These are phyloP conservation scores for Boletus rex-veris DNA, from an alignment of 768 basidiomycete genomes.

Conservation along the genomic window DNA sequence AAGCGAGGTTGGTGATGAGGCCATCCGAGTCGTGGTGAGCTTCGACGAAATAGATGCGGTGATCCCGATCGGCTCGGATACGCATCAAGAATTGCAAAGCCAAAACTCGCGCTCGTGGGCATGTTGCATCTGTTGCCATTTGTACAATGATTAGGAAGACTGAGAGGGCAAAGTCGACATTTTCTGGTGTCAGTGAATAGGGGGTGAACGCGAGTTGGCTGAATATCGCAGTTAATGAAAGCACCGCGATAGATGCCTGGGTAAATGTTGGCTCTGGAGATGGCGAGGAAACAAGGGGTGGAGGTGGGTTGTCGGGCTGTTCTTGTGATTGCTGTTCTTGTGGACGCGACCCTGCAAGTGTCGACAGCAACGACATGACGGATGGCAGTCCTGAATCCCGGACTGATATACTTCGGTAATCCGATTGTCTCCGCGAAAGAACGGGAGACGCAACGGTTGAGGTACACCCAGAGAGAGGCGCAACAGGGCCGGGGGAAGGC, in stretches of 20 bases:
- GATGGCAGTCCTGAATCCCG: slow-evolving; percentile 51
- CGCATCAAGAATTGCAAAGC: slow-evolving; percentile 86
- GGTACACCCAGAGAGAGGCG: slow-evolving; percentile 26
- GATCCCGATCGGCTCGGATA: slow-evolving; percentile 85
- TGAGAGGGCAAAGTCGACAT: slow-evolving; percentile 49
- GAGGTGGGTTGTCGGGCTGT: slow-evolving; percentile 33
- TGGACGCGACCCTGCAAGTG: slow-evolving; percentile 60
- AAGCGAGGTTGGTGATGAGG: slow-evolving; percentile 54
- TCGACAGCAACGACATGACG: slow-evolving; percentile 63
- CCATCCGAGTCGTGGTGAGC: slow-evolving; percentile 54
- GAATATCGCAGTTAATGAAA: slow-evolving; percentile 64
- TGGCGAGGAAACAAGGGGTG: slow-evolving; percentile 27
- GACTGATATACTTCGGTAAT: slow-evolving; percentile 40
- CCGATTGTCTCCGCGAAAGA: slow-evolving; percentile 57
- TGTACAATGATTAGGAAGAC: slow-evolving; percentile 53
- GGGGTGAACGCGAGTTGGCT: slow-evolving; percentile 70
- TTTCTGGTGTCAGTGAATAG: slow-evolving; percentile 43
- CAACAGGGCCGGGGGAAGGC: slow-evolving; percentile 35
- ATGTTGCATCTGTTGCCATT: slow-evolving; percentile 44
- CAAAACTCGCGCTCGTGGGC: slow-evolving; percentile 60
- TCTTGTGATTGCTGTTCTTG: slow-evolving; percentile 49
- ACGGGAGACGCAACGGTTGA: slow-evolving; percentile 47
- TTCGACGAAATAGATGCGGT: slow-evolving; percentile 70
- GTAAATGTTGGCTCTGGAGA: slow-evolving; percentile 33
- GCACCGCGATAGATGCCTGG: slow-evolving; percentile 56